phyloP scores from a whole-genome alignment of 2,329 filamentous ascomycete species.

The Tricladium varicosporioides region DNA sequence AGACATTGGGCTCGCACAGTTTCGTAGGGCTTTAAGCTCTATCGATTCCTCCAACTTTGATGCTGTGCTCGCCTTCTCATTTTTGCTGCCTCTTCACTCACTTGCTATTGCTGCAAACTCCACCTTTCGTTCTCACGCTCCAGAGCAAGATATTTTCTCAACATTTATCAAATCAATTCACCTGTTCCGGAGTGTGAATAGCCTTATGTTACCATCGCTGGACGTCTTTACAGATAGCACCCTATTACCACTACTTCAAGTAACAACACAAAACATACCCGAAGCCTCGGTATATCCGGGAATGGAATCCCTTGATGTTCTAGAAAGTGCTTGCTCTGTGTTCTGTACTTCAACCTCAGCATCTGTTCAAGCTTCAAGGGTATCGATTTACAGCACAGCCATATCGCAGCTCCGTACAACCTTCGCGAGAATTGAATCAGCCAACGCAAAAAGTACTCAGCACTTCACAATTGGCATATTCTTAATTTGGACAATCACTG shows the following conservation, averaged over 20 bases:
- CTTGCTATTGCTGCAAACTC: conserved; percentile 1
- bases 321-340: conserved; percentile 1
- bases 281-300: conserved; percentile 2
- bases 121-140: background rate
- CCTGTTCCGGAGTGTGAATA: conserved; percentile 5
- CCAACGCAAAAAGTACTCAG: background rate
- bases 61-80: conserved; percentile 7
- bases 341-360: background rate
- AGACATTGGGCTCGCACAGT: conserved; percentile 3
- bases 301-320: background rate
- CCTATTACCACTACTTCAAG: conserved; percentile 3
- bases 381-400: background rate
- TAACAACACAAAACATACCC: background rate
- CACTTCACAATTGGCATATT: conserved; percentile 5
- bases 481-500: conserved; percentile 3
- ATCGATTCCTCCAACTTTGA: conserved; percentile 5
- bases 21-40: background rate
- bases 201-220: background rate
- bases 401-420: background rate
- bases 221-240: background rate
- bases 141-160: conserved; percentile 4
- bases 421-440: background rate
- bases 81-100: conserved; percentile 3
- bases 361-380: background rate
- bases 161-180: conserved; percentile 2